Evolutionary conservation across 345 rosid species (phyloP), one percentile per base, ranked within the genome.

Genomic region (Physaria fendleri): DNA sequence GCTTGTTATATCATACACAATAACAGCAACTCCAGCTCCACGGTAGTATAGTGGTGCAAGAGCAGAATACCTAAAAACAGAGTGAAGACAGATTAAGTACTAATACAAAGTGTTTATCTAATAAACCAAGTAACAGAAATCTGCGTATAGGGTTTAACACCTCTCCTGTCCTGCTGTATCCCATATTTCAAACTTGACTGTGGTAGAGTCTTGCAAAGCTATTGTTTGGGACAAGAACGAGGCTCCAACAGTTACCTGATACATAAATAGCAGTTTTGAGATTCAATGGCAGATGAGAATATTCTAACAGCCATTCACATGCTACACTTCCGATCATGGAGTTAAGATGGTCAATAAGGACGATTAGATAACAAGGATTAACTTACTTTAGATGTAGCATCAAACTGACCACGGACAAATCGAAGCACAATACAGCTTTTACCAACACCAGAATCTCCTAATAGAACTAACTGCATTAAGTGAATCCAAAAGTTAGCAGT

Each of bases 81-180:
- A 59, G 54, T 44, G 48, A 34, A 64, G 32, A 10, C 35, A 15
- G 9, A 5, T 23, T 48, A 52, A 37, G 15, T 51, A 37, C 8
- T 23, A 5, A 39, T 10, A 30, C 29, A 21, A 60, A 14, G 16
- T 37, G 40, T n/a, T 65, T 58, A 35, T 39, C 11, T 13, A 2
- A 43, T 10, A 40, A 60, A 63, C 40, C 37, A 56, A 62, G 56
- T 44, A 56, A 41, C 17, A 50, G 25, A 16, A 39, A 69, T 63
- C 30, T 46, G 4, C 14, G 28, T 28, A 59, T 5, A 37, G 12
- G 33, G 13, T 24, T 56, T 25, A 54, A 47, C 83, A 92, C 98
- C 98, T 86, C 77, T 92, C 98, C 71, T 92, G 98, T 16, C 98
- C 98, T 42, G 98, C 98, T 52, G 98, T 92, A 65, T 92, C 98